These are phyloP conservation scores for Colletotrichum sp. DNA, from an alignment of 2,329 filamentous ascomycete genomes.

Conservation along the genomic window DNA sequence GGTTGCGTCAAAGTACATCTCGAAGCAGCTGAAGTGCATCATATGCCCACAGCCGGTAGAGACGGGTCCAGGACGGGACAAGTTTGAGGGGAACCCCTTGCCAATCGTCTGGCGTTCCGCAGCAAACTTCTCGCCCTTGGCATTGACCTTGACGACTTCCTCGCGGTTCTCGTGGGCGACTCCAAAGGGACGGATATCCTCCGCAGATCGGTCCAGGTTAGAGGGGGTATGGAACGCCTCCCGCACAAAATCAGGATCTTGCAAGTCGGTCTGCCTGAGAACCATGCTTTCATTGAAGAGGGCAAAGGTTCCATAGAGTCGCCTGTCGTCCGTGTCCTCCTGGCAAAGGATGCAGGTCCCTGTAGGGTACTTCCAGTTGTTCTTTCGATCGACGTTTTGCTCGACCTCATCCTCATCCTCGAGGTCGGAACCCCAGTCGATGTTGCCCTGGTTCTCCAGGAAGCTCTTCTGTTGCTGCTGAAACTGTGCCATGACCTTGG, in stretches of 20 bases:
- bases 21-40: slow-evolving; percentile 97
- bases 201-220: slow-evolving; percentile 85
- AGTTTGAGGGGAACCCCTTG: slow-evolving; percentile 80
- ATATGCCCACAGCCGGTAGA: slow-evolving; percentile 95
- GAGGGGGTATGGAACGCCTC: slow-evolving; percentile 81
- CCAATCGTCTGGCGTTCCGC: slow-evolving; percentile 84
- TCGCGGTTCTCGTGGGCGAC: slow-evolving; percentile 87
- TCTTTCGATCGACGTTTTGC: slow-evolving; percentile 69
- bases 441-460: slow-evolving; percentile 82
- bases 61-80: slow-evolving; percentile 76
- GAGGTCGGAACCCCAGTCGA: slow-evolving; percentile 84
- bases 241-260: slow-evolving; percentile 81
- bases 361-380: slow-evolving; percentile 87
- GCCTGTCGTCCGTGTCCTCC: slow-evolving; percentile 89
- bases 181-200: slow-evolving; percentile 85
- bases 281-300: slow-evolving; percentile 87
- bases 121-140: slow-evolving; percentile 72
- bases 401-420: slow-evolving; percentile 79
- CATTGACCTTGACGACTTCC: slow-evolving; percentile 76
- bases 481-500: slow-evolving; percentile 96
- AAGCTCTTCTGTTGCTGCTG: slow-evolving; percentile 98
- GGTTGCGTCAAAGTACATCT: slow-evolving; percentile 86
- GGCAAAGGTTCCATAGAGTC: slow-evolving; percentile 91
- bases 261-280: slow-evolving; percentile 82
- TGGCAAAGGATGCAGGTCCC: slow-evolving; percentile 97